Conservation (phyloP, 1,139 yeast species). For the Lodderomyces metapsilosis region DNA sequence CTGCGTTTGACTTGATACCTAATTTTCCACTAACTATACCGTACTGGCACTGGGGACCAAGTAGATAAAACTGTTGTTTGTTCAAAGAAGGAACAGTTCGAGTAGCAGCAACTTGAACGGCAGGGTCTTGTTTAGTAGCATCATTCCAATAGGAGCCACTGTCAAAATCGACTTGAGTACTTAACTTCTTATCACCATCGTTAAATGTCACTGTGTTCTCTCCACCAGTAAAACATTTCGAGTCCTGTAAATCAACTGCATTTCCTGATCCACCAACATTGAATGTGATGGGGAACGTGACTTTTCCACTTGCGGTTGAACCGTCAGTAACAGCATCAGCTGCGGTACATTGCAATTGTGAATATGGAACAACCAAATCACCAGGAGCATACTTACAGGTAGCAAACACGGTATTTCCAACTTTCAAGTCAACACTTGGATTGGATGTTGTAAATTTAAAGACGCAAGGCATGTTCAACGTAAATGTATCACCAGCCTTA, state of each 20-base stretch:
- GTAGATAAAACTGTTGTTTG: slow-evolving; percentile 16
- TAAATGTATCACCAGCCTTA: slow-evolving; percentile 31
- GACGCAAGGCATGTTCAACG: slow-evolving; percentile 30
- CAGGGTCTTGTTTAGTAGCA: slow-evolving; percentile 7
- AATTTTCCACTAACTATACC: slow-evolving; percentile 26
- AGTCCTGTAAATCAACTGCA: slow-evolving; percentile 19
- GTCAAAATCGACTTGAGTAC: slow-evolving; percentile 17
- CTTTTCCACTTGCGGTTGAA: slow-evolving; percentile 21
- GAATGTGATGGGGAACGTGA: slow-evolving; percentile 27
- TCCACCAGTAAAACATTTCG: slow-evolving; percentile 23
- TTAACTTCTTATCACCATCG: slow-evolving; percentile 26
- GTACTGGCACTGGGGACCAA: slow-evolving; percentile 23
- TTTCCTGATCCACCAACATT: slow-evolving; percentile 24
- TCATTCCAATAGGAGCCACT: slow-evolving; percentile 11
- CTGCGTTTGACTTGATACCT: slow-evolving; percentile 17
- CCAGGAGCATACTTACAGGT: slow-evolving; percentile 26
- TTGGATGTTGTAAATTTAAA: slow-evolving; percentile 26
- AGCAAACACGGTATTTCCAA: slow-evolving; percentile 21
- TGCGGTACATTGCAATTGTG: slow-evolving; percentile 26
- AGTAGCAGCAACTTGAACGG: too few species aligned
- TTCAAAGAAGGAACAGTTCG: slow-evolving; percentile 19
- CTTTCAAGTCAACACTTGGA: slow-evolving; percentile 18
- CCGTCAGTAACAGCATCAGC: slow-evolving; percentile 13
- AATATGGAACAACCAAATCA: slow-evolving; percentile 22
- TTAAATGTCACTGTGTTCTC: slow-evolving; percentile 25